Evolutionary conservation across 179 eudicot genomes (phyloP), one percentile per base, ranked within the genome.

Genomic region (Beta lomatogona): DNA sequence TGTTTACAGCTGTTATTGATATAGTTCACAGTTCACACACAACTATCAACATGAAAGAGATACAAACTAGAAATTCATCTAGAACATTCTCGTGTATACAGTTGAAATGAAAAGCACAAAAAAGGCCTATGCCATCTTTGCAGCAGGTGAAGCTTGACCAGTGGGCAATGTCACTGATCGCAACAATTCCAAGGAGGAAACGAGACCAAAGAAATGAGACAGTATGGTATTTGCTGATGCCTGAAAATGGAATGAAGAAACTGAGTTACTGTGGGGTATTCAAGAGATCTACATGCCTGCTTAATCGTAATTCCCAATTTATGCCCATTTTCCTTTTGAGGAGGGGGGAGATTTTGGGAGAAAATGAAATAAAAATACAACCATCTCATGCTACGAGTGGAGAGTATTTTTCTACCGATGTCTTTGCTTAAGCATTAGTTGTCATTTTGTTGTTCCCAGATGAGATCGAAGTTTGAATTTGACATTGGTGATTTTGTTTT

Each of bases 221-320:
- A 94, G 89, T 85, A 92, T 88, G 77, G 94, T 95, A 82, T 95
- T 94, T 77, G 98, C 97, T 64, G 94, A 94, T 75, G 99, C 99
- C 99, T 95, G 97, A 78, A 85, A 82, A 66, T 31, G n/a, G 55
- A 44, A 57, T 64, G 19, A 45, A 54, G 15, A 55, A 70, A 52
- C 8, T 7, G 71, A 19, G 61, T 63, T 36, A 71, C 5, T 68
- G 53, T 6, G 22, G 13, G 31, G 5, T 45, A 45, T 36, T n/a
- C 65, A 2, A 48, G 36, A 61, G 18, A 54, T 45, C 5, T 45
- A 9, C 22, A 36, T 67, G 15, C 36, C 71, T 31, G 45, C 48
- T 36, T 31, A 15, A 4, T 12, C 46, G 41, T 36, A 36, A 36
- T 16, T 67, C 48, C 13, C n/a, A 4, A 9, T 15, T 13, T 41